A percentile compares a stretch with the other conserved stretches of the same genome.
phyloP scores from a whole-genome alignment of 2,329 filamentous ascomycete species.

The Colletotrichum chlorophyti region DNA sequence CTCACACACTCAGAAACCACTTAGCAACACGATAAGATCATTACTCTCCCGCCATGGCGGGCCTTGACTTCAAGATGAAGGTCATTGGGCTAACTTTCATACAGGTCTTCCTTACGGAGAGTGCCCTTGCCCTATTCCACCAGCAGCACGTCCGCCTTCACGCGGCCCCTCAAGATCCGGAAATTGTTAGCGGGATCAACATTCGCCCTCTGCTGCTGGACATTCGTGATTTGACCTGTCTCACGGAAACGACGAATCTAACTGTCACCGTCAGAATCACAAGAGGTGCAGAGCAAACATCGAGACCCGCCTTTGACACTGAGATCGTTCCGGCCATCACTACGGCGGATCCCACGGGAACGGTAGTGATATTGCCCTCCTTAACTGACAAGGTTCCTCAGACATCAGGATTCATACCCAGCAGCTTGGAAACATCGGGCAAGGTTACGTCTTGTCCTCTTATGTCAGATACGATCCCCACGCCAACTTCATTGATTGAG shows the following conservation, averaged over 20 bases:
- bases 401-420: constrained; percentile 39
- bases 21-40: constrained; percentile 7
- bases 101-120: constrained; percentile 24
- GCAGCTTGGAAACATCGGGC: constrained; percentile 28
- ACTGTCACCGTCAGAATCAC: constrained; percentile 20
- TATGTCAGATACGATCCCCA: constrained; percentile 42
- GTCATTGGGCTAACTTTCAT: constrained; percentile 25
- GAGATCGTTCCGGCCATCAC: constrained; percentile 36
- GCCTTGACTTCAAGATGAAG: constrained; percentile 5
- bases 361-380: constrained; percentile 36
- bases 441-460: constrained; percentile 33
- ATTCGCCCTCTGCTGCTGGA: constrained; percentile 19
- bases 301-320: neutral
- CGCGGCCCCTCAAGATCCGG: constrained; percentile 15
- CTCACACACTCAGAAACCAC: neutral
- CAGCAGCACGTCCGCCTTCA: constrained; percentile 27
- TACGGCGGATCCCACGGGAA: constrained; percentile 34
- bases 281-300: constrained; percentile 12
- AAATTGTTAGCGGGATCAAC: constrained; percentile 13
- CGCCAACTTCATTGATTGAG: constrained; percentile 43
- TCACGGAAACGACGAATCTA: constrained; percentile 21
- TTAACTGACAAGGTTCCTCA: constrained; percentile 38
- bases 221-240: constrained; percentile 13
- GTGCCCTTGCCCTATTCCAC: constrained; percentile 16
- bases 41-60: constrained; percentile 18